Conservation (phyloP, 2,329 filamentous ascomycete genomes). For the Aureobasidium sp. region DNA sequence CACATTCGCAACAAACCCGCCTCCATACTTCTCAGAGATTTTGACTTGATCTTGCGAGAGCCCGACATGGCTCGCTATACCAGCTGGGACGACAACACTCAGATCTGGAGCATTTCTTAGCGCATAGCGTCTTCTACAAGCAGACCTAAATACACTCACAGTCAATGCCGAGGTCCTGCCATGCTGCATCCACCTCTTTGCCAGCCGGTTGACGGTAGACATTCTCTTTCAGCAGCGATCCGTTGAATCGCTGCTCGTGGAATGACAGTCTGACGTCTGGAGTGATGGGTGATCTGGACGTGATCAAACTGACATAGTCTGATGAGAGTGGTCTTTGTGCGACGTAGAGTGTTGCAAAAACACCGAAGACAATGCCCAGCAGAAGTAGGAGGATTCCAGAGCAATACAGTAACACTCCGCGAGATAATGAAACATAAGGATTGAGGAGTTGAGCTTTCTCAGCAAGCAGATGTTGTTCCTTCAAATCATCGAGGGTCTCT, state of each 20-base stretch:
- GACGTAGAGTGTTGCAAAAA: no score
- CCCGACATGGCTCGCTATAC: background rate
- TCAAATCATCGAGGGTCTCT: no score
- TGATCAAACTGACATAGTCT: no score
- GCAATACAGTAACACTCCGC: no score
- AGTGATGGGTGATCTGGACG: slow-evolving; percentile 25
- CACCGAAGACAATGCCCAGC: no score
- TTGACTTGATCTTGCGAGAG: background rate
- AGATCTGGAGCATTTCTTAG: background rate
- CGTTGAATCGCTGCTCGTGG: slow-evolving; percentile 45
- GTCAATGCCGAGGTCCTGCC: slow-evolving; percentile 46
- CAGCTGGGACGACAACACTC: background rate
- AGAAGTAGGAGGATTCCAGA: no score
- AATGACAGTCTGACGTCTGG: slow-evolving; percentile 39
- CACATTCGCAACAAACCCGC: background rate
- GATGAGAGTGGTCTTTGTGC: no score
- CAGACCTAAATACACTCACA: slow-evolving; percentile 33
- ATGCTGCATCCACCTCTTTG: slow-evolving; percentile 52
- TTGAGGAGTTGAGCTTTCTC: no score
- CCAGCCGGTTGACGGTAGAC: slow-evolving; percentile 45
- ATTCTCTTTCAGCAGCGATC: slow-evolving; percentile 49
- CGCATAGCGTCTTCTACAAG: background rate
- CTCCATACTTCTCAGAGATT: background rate
- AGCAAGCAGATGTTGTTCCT: no score
- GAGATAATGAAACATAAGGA: no score